Evolutionary conservation across 73 alveolate species (phyloP).

Genomic region (Paramecium biaurelia): DNA sequence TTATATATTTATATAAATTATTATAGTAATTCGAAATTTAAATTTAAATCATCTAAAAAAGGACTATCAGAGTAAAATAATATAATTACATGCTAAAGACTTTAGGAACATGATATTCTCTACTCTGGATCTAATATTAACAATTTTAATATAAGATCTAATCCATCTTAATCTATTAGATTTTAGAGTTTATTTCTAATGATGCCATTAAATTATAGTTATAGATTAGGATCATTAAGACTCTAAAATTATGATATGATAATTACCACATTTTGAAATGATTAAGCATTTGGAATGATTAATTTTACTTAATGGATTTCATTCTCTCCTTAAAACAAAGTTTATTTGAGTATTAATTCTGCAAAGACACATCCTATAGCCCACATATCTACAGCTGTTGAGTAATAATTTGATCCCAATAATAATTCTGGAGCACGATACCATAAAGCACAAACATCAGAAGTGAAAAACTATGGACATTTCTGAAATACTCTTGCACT

Average conservation of each 20-base stretch:
- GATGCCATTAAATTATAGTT: neutral
- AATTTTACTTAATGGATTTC: conserved; percentile 63
- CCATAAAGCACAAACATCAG: conserved; percentile 74
- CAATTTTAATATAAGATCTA: neutral
- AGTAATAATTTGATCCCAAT: conserved; percentile 56
- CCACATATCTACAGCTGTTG: conserved; percentile 83
- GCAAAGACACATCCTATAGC: conserved; percentile 94
- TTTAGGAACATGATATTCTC: neutral
- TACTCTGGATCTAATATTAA: neutral
- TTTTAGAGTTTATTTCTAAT: neutral
- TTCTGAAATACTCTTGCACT: conserved; percentile 69
- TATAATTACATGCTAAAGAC: neutral
- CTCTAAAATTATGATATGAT: neutral
- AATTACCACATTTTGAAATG: neutral
- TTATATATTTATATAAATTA: neutral
- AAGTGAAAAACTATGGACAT: conserved; percentile 60
- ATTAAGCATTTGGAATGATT: neutral
- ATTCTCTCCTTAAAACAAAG: conserved; percentile 78
- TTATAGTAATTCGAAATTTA: neutral
- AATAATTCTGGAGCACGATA: conserved; percentile 86
- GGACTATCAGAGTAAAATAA: neutral
- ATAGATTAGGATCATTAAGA: neutral
- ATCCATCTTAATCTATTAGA: neutral
- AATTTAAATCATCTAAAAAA: neutral
- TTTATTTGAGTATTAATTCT: conserved; percentile 77